These are phyloP conservation scores for Solanum appendiculatum DNA, from an alignment of 257 asterid species.

Conservation along the genomic window DNA sequence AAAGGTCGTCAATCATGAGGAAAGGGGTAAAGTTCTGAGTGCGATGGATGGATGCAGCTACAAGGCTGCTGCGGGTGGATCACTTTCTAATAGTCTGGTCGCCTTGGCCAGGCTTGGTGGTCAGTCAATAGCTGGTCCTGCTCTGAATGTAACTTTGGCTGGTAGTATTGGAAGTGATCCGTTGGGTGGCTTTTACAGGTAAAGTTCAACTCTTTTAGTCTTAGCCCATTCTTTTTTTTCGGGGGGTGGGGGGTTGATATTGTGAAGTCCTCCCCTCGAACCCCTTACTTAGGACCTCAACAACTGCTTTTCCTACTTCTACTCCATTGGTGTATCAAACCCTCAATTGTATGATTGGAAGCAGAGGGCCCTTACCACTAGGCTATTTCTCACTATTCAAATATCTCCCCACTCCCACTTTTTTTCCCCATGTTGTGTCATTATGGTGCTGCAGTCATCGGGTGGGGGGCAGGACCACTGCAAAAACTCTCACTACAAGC, in stretches of 20 bases:
- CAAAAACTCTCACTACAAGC: neutral
- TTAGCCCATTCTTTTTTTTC: neutral
- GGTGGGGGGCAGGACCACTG: neutral
- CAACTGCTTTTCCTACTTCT: neutral
- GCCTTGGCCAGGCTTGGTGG: conserved; percentile 98
- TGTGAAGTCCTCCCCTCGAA: neutral
- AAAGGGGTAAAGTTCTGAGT: conserved; percentile 74
- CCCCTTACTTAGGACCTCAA: neutral
- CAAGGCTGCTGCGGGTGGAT: conserved; percentile 99
- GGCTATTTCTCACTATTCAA: neutral
- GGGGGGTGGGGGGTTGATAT: neutral
- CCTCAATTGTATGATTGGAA: neutral
- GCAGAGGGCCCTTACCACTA: neutral
- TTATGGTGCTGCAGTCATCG: neutral
- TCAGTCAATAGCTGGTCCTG: conserved; percentile 55
- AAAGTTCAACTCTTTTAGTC: neutral
- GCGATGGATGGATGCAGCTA: conserved; percentile 99
- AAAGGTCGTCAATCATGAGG: conserved; percentile 90
- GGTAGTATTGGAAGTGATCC: conserved; percentile 99
- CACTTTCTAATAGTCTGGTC: conserved; percentile 89
- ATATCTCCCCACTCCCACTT: neutral
- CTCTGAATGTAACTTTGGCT: conserved; percentile 77
- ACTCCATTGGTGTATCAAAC: neutral
- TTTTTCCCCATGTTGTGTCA: neutral
- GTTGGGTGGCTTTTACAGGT: conserved; percentile 92